A percentile compares a stretch with the other conserved stretches of the same genome.
Evolutionary conservation across 78 protist genomes (phyloP).

Genomic region (Dictyostelium intermedium): DNA sequence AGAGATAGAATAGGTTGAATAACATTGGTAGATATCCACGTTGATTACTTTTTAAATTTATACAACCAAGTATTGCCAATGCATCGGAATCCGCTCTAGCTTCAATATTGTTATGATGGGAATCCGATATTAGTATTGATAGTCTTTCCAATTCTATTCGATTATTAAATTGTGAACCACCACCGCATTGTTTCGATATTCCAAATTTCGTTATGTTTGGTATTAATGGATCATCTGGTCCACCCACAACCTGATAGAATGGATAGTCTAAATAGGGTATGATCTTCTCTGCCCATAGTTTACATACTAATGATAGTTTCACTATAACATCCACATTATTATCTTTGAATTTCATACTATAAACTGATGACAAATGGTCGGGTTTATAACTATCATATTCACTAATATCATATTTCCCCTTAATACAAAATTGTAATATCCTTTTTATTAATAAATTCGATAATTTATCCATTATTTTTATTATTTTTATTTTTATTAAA

Average conservation of each 20-base stretch:
- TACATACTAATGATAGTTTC: not conserved
- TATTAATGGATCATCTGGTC: not conserved
- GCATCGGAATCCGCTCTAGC: not conserved
- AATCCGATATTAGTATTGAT: not conserved
- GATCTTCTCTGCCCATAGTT: conserved; percentile 24
- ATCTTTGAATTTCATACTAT: not conserved
- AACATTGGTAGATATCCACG: not conserved
- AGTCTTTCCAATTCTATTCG: not conserved
- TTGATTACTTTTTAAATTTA: not conserved
- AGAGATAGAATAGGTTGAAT: not conserved
- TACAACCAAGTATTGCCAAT: not conserved
- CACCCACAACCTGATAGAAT: not conserved
- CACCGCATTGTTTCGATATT: not conserved
- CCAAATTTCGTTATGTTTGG: not conserved
- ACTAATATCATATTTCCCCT: not conserved
- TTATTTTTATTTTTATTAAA: not conserved
- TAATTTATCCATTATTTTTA: not conserved
- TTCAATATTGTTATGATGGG: not conserved
- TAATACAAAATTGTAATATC: not conserved
- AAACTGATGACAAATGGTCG: not conserved
- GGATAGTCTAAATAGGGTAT: conserved; percentile 18
- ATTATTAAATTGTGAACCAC: not conserved
- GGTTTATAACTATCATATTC: not conserved
- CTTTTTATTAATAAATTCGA: not conserved
- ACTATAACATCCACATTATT: not conserved